Evolutionary conservation across 495 filamentous ascomycete genomes (phyloP), one percentile per base, ranked within the genome.

Genomic region (Choiromyces venosus): DNA sequence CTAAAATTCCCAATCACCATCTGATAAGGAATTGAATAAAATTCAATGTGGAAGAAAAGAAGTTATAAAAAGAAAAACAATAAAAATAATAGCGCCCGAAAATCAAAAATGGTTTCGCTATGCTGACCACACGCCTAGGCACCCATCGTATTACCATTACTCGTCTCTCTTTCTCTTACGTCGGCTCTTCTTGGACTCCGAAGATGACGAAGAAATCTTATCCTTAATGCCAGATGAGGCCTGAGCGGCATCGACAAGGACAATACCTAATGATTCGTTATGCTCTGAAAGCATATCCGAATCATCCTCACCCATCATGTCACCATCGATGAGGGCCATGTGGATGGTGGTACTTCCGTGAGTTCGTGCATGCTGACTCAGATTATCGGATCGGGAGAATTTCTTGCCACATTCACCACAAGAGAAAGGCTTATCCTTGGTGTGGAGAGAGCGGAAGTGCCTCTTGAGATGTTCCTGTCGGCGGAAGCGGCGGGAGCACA

Each of bases 401-500:
- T 97, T 97, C 89, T 99, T 99, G 73, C 95, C 94, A 78, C 96
- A 99, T 84, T 98, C 94, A 73, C 88, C 85, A 84, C 96, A 99
- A 83, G 97, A 93, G 82, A 98, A 98, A 9, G 96, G 96, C 89
- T 99, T 99, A 73, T 98, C 95, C 78, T 96, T 89, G 2, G 96
- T 99, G 86, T 98, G 96, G 64, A 99, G 92, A 52, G 96, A 98
- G 65, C 96, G 89, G 86, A 97, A 97, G 85, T 99, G 96, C 73
- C 96, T 92, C 89, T 98, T 98, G 72, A 99, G 90, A 80, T 99
- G 96, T 82, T 99, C 96, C 82, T 98, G 96, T 73, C 96, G 93
- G 74, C 96, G 93, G 90, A 99, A 99, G 68, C 96, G 93, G 69
- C 96, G 92, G 65, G 90, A 92, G 88, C 96, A 99, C 29, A 98